Conservation (phyloP, 2,329 filamentous ascomycete genomes). For the Trichoderma endophyticum region DNA sequence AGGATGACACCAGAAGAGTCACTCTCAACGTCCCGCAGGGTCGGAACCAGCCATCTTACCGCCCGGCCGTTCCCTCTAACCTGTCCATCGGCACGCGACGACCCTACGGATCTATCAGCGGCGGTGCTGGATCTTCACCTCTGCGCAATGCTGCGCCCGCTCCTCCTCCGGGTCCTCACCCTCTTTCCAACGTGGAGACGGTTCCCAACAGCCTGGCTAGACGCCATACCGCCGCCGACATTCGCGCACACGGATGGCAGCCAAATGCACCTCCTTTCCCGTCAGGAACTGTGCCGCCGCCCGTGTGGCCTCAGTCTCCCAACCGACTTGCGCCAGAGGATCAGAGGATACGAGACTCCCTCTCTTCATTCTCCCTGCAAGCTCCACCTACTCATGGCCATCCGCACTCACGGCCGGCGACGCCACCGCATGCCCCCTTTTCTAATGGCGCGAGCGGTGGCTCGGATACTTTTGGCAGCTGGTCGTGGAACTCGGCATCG, state of each 20-base stretch:
- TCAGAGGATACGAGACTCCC: conserved; percentile 54
- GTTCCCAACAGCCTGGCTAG: conserved; percentile 70
- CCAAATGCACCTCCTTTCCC: conserved; percentile 59
- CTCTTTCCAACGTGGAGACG: conserved; percentile 59
- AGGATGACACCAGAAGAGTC: conserved; percentile 78
- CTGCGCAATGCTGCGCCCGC: conserved; percentile 64
- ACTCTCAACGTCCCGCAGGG: conserved; percentile 59
- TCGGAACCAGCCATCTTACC: conserved; percentile 63
- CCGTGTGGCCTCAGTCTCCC: conserved; percentile 55
- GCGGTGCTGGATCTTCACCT: conserved; percentile 69
- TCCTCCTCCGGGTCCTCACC: conserved; percentile 63
- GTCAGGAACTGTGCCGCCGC: conserved; percentile 54
- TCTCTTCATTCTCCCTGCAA: conserved; percentile 54
- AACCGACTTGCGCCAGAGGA: conserved; percentile 50
- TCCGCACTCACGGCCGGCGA: conserved; percentile 52
- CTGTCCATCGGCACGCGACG: conserved; percentile 72
- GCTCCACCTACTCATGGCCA: conserved; percentile 37
- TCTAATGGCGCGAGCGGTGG: conserved; percentile 38
- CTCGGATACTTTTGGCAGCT: conserved; percentile 49
- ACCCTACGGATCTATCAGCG: conserved; percentile 82
- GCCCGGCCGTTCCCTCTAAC: conserved; percentile 77
- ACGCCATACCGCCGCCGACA: conserved; percentile 92
- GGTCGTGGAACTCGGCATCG: conserved; percentile 53
- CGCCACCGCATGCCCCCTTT: conserved; percentile 46
- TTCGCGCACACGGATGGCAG: conserved; percentile 81